These are phyloP conservation scores for Apium graveolens DNA, from an alignment of 129 eudicot genomes.

Conservation along the genomic window DNA sequence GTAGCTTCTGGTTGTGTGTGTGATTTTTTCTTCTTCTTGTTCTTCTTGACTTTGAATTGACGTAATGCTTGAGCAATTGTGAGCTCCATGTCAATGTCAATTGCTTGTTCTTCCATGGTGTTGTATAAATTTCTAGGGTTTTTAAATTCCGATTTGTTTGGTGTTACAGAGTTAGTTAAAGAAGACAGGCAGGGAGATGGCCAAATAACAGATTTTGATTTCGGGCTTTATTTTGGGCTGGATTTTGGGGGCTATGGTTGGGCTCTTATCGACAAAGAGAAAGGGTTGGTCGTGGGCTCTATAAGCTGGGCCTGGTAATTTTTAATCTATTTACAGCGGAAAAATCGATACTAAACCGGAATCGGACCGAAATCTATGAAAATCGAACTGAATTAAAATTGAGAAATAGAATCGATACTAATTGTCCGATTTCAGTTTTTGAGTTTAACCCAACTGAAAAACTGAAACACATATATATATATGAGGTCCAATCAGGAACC, in stretches of 20 bases:
- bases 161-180: background rate
- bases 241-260: background rate
- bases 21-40: background rate
- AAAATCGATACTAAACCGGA: no score
- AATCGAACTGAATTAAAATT: no score
- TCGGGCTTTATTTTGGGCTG: background rate
- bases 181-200: background rate
- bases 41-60: background rate
- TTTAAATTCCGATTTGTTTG: background rate
- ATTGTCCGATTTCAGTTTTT: no score
- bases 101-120: constrained; percentile 9
- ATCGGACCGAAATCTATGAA: no score
- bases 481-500: no score
- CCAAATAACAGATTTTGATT: background rate
- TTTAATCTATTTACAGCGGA: no score
- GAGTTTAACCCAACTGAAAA: no score
- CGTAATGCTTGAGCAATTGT: constrained; percentile 14
- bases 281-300: no score
- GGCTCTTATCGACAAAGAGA: no score
- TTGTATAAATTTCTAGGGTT: background rate
- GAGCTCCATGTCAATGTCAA: constrained; percentile 19
- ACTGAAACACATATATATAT: no score
- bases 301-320: no score
- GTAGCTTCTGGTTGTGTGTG: background rate
- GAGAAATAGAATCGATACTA: no score